A percentile compares a stretch with the other conserved stretches of the same genome.
Conservation (phyloP, 78 protist species). For the Dictyostelium brefeldianum region DNA sequence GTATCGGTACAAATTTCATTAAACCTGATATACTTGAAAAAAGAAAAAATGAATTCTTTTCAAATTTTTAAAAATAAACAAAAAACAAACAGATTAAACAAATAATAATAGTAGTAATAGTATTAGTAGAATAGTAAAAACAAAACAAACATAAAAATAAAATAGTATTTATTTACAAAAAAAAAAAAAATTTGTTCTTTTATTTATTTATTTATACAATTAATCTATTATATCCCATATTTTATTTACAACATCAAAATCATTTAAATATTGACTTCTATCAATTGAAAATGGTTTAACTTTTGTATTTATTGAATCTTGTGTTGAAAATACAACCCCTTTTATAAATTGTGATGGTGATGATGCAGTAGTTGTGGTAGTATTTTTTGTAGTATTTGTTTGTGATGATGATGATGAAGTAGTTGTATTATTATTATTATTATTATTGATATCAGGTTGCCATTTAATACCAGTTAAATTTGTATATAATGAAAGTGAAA, state of each 20-base stretch:
- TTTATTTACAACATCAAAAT: conserved; percentile 5
- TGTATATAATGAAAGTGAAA: conserved; percentile 25
- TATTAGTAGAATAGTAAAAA: no score
- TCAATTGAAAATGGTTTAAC: conserved; percentile 22
- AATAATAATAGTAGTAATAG: no score
- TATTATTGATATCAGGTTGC: conserved; percentile 22
- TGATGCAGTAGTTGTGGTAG: background rate
- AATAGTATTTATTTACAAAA: no score
- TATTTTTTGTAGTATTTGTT: background rate
- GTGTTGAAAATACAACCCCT: background rate
- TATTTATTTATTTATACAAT: background rate
- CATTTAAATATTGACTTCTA: background rate
- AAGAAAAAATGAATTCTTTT: conserved; percentile 55
- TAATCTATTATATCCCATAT: conserved; percentile 40
- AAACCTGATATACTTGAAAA: conserved; percentile 38
- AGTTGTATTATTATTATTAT: background rate
- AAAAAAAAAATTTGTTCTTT: no score
- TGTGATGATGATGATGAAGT: background rate
- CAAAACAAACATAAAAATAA: no score
- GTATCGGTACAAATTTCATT: background rate
- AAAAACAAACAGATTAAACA: background rate
- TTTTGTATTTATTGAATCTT: background rate
- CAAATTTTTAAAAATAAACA: conserved; percentile 25
- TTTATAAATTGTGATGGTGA: background rate
- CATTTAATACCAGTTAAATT: conserved; percentile 39